Conservation (phyloP, 768 basidiomycete genomes). For the Suillus tomentosus region DNA sequence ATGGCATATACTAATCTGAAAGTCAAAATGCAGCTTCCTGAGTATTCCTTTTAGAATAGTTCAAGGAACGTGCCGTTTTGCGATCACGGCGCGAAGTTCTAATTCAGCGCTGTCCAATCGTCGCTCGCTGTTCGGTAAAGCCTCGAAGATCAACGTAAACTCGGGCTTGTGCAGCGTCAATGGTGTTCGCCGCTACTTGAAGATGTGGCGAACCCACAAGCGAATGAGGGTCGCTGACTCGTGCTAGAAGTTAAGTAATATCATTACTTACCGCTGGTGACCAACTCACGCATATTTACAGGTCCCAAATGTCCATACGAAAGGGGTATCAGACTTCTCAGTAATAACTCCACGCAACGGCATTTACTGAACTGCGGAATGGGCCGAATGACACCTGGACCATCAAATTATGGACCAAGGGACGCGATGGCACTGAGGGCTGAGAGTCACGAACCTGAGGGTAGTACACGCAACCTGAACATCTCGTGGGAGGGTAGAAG, state of each 20-base stretch:
- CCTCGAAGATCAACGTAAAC: not conserved
- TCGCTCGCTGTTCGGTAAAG: not conserved
- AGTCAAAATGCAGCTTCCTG: not conserved
- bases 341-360: conserved; percentile 1
- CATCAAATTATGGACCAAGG: not conserved
- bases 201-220: not conserved
- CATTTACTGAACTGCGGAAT: conserved; percentile 3
- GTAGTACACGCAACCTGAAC: not conserved
- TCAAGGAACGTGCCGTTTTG: conserved; percentile 2
- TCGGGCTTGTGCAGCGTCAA: not conserved
- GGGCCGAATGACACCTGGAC: too few relatives aligned
- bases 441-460: not conserved
- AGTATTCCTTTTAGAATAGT: not conserved
- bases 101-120: not conserved
- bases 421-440: conserved; percentile 1
- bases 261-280: not conserved
- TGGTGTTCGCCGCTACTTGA: not conserved
- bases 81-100: not conserved
- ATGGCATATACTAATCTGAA: conserved; percentile 4
- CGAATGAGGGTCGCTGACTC: not conserved
- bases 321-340: conserved; percentile 3
- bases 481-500: not conserved
- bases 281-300: conserved; percentile 1
- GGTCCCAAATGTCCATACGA: not conserved
- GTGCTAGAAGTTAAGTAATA: not conserved